Evolutionary conservation across 2,329 filamentous ascomycete species (phyloP).

Genomic region (Davidsoniella australis): DNA sequence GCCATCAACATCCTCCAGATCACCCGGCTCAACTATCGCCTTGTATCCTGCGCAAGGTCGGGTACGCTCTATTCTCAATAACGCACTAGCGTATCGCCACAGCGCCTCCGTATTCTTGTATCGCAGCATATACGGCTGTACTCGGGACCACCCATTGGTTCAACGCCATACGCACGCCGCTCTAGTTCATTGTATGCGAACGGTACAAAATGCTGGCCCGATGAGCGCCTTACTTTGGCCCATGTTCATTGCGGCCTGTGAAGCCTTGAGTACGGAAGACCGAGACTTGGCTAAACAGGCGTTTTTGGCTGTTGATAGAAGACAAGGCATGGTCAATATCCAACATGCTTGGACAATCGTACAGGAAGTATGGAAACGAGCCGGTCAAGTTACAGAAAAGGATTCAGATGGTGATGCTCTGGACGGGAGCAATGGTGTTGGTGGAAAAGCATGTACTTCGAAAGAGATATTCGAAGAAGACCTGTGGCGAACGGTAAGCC

Average conservation of each 20-base stretch:
- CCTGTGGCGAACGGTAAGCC: constrained; percentile 39
- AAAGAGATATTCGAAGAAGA: constrained; percentile 20
- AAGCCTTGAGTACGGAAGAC: constrained; percentile 33
- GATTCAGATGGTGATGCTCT: background rate
- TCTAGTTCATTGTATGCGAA: constrained; percentile 36
- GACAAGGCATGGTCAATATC: constrained; percentile 51
- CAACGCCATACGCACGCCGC: constrained; percentile 35
- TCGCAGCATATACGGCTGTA: constrained; percentile 32
- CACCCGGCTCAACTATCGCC: constrained; percentile 5
- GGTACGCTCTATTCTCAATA: constrained; percentile 39
- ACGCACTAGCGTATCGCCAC: constrained; percentile 42
- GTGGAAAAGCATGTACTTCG: background rate
- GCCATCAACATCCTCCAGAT: constrained; percentile 2
- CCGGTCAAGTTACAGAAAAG: constrained; percentile 22
- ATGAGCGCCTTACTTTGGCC: constrained; percentile 50
- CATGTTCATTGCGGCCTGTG: constrained; percentile 47
- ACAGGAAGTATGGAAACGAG: constrained; percentile 42
- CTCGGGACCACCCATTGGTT: constrained; percentile 30
- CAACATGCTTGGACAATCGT: constrained; percentile 42
- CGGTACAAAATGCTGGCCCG: constrained; percentile 37
- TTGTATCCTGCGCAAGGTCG: constrained; percentile 20
- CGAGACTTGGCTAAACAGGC: constrained; percentile 32
- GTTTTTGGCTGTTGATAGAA: constrained; percentile 34
- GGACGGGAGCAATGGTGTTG: background rate
- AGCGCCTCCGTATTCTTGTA: constrained; percentile 41